Percentiles rank a stretch among this genome's conserved stretches.
phyloP scores from a whole-genome alignment of 805 yeast species.

The Lachancea sp. region DNA sequence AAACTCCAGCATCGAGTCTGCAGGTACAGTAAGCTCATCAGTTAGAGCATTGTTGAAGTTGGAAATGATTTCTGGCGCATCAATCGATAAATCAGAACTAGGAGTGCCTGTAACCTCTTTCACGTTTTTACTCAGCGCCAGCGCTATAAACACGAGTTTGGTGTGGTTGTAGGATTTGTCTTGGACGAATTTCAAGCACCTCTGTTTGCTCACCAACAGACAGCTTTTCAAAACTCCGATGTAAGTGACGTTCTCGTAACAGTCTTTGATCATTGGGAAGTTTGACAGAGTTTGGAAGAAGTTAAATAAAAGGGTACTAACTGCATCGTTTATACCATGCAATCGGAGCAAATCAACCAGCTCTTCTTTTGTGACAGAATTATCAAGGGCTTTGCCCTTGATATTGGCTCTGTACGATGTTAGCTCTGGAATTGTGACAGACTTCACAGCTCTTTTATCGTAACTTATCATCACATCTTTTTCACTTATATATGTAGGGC shows the following conservation, averaged over 20 bases:
- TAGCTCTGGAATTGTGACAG: slow-evolving; percentile 21
- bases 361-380: slow-evolving; percentile 23
- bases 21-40: slow-evolving; percentile 34
- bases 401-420: slow-evolving; percentile 21
- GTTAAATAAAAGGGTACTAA: slow-evolving; percentile 35
- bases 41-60: slow-evolving; percentile 41
- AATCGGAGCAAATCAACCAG: slow-evolving; percentile 33
- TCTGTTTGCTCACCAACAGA: slow-evolving; percentile 39
- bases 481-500: slow-evolving; percentile 3
- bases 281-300: slow-evolving; percentile 40
- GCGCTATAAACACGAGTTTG: slow-evolving; percentile 44
- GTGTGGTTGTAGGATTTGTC: slow-evolving; percentile 35
- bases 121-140: slow-evolving; percentile 27
- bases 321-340: slow-evolving; percentile 29
- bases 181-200: slow-evolving; percentile 34
- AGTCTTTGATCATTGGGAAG: slow-evolving; percentile 43
- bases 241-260: slow-evolving; percentile 31
- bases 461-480: slow-evolving; percentile 14
- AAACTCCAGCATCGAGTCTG: slow-evolving; percentile 37
- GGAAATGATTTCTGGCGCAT: slow-evolving; percentile 25
- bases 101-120: slow-evolving; percentile 12
- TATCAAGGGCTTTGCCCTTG: slow-evolving; percentile 20
- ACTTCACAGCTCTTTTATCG: slow-evolving; percentile 14
- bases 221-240: slow-evolving; percentile 40
- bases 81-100: slow-evolving; percentile 12